Evolutionary conservation across 345 rosid genomes (phyloP).

Genomic region (Lumnitzera littorea): DNA sequence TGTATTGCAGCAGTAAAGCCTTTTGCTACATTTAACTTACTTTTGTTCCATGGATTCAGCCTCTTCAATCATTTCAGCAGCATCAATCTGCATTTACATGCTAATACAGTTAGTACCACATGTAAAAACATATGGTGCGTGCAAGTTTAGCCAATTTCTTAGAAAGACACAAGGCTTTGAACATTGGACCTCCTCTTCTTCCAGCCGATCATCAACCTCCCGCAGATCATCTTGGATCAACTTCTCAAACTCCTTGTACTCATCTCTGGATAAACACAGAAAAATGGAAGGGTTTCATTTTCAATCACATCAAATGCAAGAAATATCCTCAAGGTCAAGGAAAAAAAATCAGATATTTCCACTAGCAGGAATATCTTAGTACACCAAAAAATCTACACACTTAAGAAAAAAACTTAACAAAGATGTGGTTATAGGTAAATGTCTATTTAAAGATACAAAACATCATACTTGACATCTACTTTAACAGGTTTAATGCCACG

Average conservation of each 20-base stretch:
- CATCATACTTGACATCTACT: slow-evolving; percentile 82
- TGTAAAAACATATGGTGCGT: background rate
- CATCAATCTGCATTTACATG: slow-evolving; percentile 60
- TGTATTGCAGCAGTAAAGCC: background rate
- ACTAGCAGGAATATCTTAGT: too few species aligned
- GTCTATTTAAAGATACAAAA: background rate
- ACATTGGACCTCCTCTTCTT: slow-evolving; percentile 81
- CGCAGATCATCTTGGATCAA: slow-evolving; percentile 81
- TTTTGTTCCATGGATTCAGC: slow-evolving; percentile 81
- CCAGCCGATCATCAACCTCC: slow-evolving; percentile 85
- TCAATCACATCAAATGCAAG: background rate
- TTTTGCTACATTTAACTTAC: slow-evolving; percentile 29
- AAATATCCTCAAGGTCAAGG: background rate
- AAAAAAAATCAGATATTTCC: background rate
- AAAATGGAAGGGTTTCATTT: background rate
- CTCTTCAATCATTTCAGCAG: slow-evolving; percentile 89
- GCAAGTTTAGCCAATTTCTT: background rate
- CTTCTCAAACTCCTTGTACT: slow-evolving; percentile 93
- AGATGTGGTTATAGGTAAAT: background rate
- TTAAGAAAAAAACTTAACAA: background rate
- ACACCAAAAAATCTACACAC: background rate
- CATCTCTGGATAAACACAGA: slow-evolving; percentile 41
- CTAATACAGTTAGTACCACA: background rate
- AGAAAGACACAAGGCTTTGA: background rate
- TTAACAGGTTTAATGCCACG: slow-evolving; percentile 89